These are phyloP conservation scores for Candida lessepsii DNA, from an alignment of 805 yeast genomes.

Conservation along the genomic window DNA sequence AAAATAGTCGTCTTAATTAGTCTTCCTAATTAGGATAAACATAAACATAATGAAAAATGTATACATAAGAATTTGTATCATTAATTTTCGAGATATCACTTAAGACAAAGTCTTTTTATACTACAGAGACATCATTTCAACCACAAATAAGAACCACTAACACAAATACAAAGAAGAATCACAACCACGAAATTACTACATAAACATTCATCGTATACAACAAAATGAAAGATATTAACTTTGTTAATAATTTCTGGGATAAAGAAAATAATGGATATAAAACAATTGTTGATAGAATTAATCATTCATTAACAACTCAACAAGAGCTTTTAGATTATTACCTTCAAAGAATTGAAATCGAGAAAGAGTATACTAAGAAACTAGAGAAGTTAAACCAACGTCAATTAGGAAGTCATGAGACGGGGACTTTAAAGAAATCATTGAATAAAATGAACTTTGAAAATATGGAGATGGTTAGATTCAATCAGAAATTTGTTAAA, in stretches of 20 bases:
- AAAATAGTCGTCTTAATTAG: not conserved
- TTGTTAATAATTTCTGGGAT: constrained; percentile 57
- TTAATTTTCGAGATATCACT: no score
- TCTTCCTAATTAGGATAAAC: constrained; percentile 16
- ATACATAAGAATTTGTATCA: not conserved
- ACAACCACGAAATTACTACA: no score
- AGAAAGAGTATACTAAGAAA: constrained; percentile 66
- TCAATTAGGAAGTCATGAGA: constrained; percentile 53
- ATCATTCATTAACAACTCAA: constrained; percentile 55
- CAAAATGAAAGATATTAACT: constrained; percentile 22
- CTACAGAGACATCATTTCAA: no score
- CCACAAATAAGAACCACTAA: no score
- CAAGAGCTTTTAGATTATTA: constrained; percentile 36
- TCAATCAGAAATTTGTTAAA: constrained; percentile 54
- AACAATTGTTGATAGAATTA: constrained; percentile 54
- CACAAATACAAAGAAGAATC: not conserved
- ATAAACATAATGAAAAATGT: constrained; percentile 13
- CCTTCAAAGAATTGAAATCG: constrained; percentile 53
- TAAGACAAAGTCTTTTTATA: no score
- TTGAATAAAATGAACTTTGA: constrained; percentile 59
- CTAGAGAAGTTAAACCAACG: constrained; percentile 49
- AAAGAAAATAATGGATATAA: constrained; percentile 61
- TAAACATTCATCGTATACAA: no score
- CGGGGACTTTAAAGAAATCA: constrained; percentile 58
- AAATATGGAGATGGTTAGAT: constrained; percentile 55